Evolutionary conservation across 2,329 filamentous ascomycete genomes (phyloP), one percentile per base, ranked within the genome.

Genomic region (Epichloe bromicola): DNA sequence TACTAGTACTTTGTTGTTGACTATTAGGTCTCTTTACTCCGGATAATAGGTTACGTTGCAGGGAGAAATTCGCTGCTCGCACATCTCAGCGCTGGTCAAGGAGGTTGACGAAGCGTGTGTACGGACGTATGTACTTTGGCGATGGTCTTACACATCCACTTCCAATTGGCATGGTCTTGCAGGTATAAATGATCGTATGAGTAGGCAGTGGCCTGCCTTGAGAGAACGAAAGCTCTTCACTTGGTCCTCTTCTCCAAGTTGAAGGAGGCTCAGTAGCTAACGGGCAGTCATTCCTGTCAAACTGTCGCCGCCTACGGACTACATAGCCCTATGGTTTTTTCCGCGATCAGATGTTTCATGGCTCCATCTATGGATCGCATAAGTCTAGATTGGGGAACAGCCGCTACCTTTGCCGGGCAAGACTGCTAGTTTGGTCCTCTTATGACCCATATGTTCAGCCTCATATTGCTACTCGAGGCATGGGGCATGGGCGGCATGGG

Each of bases 391-490:
- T 40, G 11, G 17, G 39, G 39, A 40, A 36, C 26, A 30, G n/a
- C 26, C 17, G 11, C 23, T 45, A 38, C 36, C 3, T 38, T 7
- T n/a, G 17, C 20, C 5, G 43, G 43, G 43, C 12, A 17, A 46
- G 30, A 36, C 15, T 20, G 30, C 17, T 30, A 36, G 34, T 6
- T 36, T 46, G 30, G 30, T 6, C n/a, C n/a, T 36, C n/a, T 46
- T 10, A 30, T 46, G 43, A 46, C 30, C 43, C 30, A 20, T 20
- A 8, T 36, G 30, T 46, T 36, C 30, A 33, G 30, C 15, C 30
- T 36, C 6, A 36, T 20, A 36, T 15, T 46, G 30, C 36, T 20
- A 20, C 43, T n/a, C 20, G 43, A 46, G 60, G 56, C 19, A 67
- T 61, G 61, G 61, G 45, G 42, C 46, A 46, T 33, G 30, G 43